phyloP scores from a whole-genome alignment of 2,329 filamentous ascomycete genomes.

The Colletotrichum brevisporum region DNA sequence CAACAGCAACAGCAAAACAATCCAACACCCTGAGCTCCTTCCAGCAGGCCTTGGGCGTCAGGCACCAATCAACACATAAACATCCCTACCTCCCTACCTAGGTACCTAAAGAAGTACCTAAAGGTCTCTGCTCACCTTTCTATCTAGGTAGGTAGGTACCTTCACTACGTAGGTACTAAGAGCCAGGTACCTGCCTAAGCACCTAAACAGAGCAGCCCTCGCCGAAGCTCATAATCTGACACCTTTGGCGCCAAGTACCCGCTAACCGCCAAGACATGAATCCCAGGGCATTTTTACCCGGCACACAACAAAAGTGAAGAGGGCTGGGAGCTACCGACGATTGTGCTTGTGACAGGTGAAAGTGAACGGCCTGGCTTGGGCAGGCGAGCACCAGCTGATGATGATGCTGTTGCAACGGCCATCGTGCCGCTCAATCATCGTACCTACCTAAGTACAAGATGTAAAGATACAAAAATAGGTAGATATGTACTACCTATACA shows the following conservation, averaged over 20 bases:
- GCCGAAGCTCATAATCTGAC: slow-evolving; percentile 27
- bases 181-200: background rate
- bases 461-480: too few relatives aligned
- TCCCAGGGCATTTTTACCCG: slow-evolving; percentile 36
- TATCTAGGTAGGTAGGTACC: background rate
- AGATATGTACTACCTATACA: too few relatives aligned
- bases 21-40: background rate
- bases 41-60: background rate
- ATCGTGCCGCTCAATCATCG: background rate
- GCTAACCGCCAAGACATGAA: slow-evolving; percentile 40
- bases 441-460: too few relatives aligned
- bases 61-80: slow-evolving; percentile 29
- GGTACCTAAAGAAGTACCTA: background rate
- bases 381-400: background rate
- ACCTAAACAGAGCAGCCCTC: slow-evolving; percentile 9
- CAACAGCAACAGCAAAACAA: slow-evolving; percentile 16
- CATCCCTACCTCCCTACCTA: background rate
- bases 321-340: slow-evolving; percentile 13
- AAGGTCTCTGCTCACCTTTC: background rate
- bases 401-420: background rate
- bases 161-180: too few relatives aligned
- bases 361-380: background rate
- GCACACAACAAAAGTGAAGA: slow-evolving; percentile 34
- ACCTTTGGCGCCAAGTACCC: slow-evolving; percentile 33
- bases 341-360: background rate